These are phyloP conservation scores for Paramecium octaurelia DNA, from an alignment of 73 alveolate species.

Conservation along the genomic window DNA sequence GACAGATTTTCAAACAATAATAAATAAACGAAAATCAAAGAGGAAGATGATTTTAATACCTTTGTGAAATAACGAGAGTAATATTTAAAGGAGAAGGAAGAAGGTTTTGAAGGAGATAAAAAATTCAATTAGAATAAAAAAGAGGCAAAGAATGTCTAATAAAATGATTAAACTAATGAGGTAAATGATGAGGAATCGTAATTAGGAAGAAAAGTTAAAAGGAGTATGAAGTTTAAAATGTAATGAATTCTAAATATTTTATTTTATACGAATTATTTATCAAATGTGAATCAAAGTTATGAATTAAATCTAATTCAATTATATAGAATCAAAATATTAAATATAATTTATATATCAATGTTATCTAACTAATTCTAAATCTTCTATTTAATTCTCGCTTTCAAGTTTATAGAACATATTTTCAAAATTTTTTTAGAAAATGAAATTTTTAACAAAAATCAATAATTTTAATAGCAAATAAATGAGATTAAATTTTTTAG, in stretches of 20 bases:
- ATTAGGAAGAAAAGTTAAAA: slow-evolving; percentile 7
- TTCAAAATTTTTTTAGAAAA: too few species aligned
- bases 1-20: background rate
- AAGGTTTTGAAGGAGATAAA: background rate
- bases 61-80: background rate
- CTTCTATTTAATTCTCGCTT: too few species aligned
- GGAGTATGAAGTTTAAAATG: background rate
- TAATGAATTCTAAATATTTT: background rate
- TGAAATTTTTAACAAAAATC: too few species aligned
- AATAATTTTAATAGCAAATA: background rate
- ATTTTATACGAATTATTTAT: background rate
- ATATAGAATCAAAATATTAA: too few species aligned
- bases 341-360: too few species aligned
- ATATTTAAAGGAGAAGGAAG: background rate
- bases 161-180: background rate
- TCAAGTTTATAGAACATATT: too few species aligned
- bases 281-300: background rate
- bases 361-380: too few species aligned
- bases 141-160: background rate
- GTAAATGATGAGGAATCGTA: background rate
- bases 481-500: too few species aligned
- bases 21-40: background rate
- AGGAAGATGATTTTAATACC: background rate
- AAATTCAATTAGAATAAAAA: background rate
- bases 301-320: too few species aligned